phyloP scores from a whole-genome alignment of 345 rosid species.

The Acer saccharum region DNA sequence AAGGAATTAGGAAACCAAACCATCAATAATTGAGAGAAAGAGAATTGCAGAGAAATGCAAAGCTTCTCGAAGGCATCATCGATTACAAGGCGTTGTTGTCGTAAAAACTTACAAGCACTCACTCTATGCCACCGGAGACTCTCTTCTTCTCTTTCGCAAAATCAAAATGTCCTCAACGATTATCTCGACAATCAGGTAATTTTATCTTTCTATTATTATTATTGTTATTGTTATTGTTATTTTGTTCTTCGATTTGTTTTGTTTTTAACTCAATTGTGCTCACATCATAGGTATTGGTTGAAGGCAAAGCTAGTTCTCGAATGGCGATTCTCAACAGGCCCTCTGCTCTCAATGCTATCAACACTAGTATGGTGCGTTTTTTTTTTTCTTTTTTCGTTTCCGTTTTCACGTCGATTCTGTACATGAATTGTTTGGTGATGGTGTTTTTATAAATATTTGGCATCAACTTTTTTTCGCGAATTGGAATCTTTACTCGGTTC shows the following conservation, averaged over 20 bases:
- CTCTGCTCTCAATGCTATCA: constrained; percentile 83
- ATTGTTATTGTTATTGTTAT: background rate
- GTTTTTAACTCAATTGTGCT: background rate
- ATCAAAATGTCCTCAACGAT: constrained; percentile 36
- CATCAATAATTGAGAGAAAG: background rate
- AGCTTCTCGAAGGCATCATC: constrained; percentile 31
- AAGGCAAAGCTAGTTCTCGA: constrained; percentile 69
- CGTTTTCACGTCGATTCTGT: background rate
- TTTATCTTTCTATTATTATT: background rate
- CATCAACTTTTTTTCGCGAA: background rate
- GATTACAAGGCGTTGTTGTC: constrained; percentile 31
- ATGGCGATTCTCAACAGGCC: constrained; percentile 86
- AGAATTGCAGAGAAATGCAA: constrained; percentile 30
- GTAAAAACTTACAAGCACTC: constrained; percentile 20
- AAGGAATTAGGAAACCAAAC: too few relatives aligned
- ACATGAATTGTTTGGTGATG: background rate
- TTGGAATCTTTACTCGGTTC: background rate
- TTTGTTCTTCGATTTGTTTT: background rate
- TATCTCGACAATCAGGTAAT: constrained; percentile 56
- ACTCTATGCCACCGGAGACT: constrained; percentile 30
- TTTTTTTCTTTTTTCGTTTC: background rate
- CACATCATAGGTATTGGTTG: constrained; percentile 59
- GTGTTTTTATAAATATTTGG: background rate
- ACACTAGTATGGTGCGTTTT: constrained; percentile 57
- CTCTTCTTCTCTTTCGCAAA: constrained; percentile 47